Conservation (phyloP, 805 yeast species). For the Cyberlindnera xylosilytica region DNA sequence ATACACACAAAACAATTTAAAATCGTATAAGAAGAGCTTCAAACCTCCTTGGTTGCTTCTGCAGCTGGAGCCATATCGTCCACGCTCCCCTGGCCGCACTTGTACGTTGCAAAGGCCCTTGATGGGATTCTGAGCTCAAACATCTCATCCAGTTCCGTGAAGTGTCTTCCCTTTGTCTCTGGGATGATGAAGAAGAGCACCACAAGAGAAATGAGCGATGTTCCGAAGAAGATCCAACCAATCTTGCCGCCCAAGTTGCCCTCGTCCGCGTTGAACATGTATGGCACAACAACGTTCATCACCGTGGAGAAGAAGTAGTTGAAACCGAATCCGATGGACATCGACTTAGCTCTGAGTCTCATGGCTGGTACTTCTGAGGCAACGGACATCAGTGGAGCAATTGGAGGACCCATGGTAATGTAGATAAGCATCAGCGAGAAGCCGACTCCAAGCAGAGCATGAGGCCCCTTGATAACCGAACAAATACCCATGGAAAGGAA, state of each 20-base stretch:
- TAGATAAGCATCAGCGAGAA: constrained; percentile 1
- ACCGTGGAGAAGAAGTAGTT: constrained; percentile 1
- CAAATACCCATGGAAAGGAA: neutral
- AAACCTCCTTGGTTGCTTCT: too few species aligned
- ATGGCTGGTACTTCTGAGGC: constrained; percentile 1
- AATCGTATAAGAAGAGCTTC: too few species aligned
- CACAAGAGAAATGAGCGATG: constrained; percentile 27
- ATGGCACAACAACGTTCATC: constrained; percentile 34
- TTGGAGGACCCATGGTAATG: constrained; percentile 1
- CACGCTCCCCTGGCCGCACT: too few species aligned
- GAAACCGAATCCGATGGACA: neutral
- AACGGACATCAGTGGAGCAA: constrained; percentile 1
- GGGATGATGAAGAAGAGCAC: constrained; percentile 49
- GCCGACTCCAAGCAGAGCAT: neutral
- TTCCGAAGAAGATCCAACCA: constrained; percentile 41
- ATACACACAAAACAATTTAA: too few species aligned
- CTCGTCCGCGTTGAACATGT: constrained; percentile 40
- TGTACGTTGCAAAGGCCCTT: neutral
- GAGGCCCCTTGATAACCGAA: neutral
- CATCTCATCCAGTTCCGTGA: constrained; percentile 52
- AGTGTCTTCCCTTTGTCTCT: constrained; percentile 50
- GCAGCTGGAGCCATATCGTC: too few species aligned
- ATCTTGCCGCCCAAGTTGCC: constrained; percentile 42
- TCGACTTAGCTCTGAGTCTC: constrained; percentile 2
- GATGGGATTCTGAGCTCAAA: constrained; percentile 27